Percentiles rank a stretch among this genome's conserved stretches.
Conservation (phyloP, 192 early-diverging fungal genomes). For the Umbelopsis sp. region DNA sequence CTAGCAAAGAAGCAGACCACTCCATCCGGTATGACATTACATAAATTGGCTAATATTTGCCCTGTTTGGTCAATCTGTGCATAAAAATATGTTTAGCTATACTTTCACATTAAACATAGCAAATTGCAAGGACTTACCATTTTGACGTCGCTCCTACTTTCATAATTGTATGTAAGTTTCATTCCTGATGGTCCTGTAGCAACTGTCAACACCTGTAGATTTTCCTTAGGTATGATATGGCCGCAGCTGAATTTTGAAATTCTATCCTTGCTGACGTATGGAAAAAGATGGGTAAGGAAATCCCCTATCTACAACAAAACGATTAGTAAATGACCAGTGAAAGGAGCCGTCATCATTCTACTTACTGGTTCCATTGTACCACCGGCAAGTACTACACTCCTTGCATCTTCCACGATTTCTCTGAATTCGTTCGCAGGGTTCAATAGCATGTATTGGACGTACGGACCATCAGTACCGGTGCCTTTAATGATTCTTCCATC, state of each 20-base stretch:
- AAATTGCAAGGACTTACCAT: slow-evolving; percentile 41
- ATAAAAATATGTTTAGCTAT: background rate
- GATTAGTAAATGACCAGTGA: background rate
- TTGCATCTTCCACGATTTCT: slow-evolving; percentile 75
- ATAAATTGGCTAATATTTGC: slow-evolving; percentile 67
- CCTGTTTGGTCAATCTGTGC: slow-evolving; percentile 71
- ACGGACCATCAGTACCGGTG: slow-evolving; percentile 14
- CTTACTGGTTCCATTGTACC: slow-evolving; percentile 91
- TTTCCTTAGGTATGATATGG: slow-evolving; percentile 83
- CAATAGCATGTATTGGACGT: slow-evolving; percentile 83
- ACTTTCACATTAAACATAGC: background rate
- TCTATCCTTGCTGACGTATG: slow-evolving; percentile 43
- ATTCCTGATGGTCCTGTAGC: slow-evolving; percentile 63
- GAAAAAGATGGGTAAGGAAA: slow-evolving; percentile 56
- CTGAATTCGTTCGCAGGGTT: slow-evolving; percentile 83
- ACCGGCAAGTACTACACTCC: slow-evolving; percentile 85
- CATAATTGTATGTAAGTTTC: slow-evolving; percentile 71
- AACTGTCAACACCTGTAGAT: slow-evolving; percentile 69
- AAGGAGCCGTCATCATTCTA: slow-evolving; percentile 40
- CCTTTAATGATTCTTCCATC: slow-evolving; percentile 72
- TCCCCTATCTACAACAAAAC: slow-evolving; percentile 38
- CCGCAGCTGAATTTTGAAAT: slow-evolving; percentile 77
- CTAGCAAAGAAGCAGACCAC: slow-evolving; percentile 90
- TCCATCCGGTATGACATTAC: slow-evolving; percentile 78
- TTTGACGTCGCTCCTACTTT: slow-evolving; percentile 50